phyloP scores from a whole-genome alignment of 805 yeast species.

The Suhomyces kilbournensis region DNA sequence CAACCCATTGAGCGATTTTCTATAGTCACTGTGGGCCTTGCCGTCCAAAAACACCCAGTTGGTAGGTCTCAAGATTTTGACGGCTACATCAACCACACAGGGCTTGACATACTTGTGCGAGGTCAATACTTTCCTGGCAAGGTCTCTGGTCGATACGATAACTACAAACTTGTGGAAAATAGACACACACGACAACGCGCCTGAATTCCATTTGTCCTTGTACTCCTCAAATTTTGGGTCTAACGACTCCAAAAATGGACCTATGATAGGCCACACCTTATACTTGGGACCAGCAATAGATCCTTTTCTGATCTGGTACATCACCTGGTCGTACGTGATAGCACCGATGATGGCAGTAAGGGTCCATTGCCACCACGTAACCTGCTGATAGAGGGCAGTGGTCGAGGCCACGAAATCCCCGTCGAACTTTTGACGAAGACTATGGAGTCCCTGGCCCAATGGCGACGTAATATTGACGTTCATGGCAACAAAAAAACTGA shows the following conservation, averaged over 20 bases:
- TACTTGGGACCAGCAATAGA: constrained; percentile 83
- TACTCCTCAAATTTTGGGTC: constrained; percentile 96
- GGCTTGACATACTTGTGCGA: constrained; percentile 91
- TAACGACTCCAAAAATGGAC: constrained; percentile 90
- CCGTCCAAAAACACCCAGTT: constrained; percentile 99
- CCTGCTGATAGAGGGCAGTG: constrained; percentile 12
- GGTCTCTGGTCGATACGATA: constrained; percentile 83
- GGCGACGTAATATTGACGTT: constrained; percentile 4
- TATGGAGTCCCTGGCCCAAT: constrained; percentile 2
- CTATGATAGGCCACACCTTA: constrained; percentile 93
- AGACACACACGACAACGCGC: constrained; percentile 93
- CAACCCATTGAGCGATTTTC: constrained; percentile 84
- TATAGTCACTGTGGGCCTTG: constrained; percentile 89
- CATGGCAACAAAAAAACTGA: neutral
- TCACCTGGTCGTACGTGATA: constrained; percentile 69
- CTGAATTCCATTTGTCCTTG: constrained; percentile 89
- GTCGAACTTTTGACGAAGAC: constrained; percentile 1
- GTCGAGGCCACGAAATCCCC: constrained; percentile 12
- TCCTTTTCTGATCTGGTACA: constrained; percentile 79
- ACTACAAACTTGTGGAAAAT: constrained; percentile 98
- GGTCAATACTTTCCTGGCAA: constrained; percentile 81
- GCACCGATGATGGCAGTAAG: constrained; percentile 46
- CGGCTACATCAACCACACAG: constrained; percentile 96
- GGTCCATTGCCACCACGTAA: constrained; percentile 55
- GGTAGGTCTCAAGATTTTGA: constrained; percentile 87